These are phyloP conservation scores for Amphibolis antarctica DNA, from an alignment of 106 monocot genomes.

Conservation along the genomic window DNA sequence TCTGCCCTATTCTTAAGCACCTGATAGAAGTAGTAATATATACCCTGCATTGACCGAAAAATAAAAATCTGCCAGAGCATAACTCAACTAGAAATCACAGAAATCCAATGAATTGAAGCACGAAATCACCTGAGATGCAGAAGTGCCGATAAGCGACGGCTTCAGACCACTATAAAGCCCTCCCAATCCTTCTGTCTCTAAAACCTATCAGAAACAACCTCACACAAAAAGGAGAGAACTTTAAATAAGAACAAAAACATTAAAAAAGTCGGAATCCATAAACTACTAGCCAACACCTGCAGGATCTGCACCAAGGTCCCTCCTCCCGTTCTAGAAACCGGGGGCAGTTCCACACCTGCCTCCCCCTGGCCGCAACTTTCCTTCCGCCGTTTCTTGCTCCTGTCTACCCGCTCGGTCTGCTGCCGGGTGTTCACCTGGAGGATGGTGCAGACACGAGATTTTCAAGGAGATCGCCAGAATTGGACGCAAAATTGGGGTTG, in stretches of 20 bases:
- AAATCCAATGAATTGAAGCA: background rate
- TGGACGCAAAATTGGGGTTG: background rate
- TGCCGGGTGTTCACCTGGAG: constrained; percentile 81
- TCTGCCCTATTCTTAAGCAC: constrained; percentile 72
- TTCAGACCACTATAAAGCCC: constrained; percentile 81
- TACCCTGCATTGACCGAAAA: constrained; percentile 28
- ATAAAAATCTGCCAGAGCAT: background rate
- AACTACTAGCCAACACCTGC: constrained; percentile 15
- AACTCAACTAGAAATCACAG: background rate
- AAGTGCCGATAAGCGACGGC: constrained; percentile 77
- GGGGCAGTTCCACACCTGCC: background rate
- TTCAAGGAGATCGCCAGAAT: background rate
- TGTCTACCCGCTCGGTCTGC: constrained; percentile 68
- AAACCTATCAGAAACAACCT: constrained; percentile 22
- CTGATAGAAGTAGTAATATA: constrained; percentile 89
- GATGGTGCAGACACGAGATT: too few relatives aligned
- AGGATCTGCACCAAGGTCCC: constrained; percentile 54
- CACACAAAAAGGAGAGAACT: constrained; percentile 1
- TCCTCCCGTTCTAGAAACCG: background rate
- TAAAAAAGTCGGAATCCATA: background rate
- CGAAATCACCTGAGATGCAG: constrained; percentile 57
- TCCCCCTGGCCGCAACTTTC: background rate
- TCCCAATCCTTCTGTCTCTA: constrained; percentile 65
- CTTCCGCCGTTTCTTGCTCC: constrained; percentile 10
- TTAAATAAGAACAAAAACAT: background rate